phyloP scores from a whole-genome alignment of 495 filamentous ascomycete species.

The Aspergillus ellipticus region DNA sequence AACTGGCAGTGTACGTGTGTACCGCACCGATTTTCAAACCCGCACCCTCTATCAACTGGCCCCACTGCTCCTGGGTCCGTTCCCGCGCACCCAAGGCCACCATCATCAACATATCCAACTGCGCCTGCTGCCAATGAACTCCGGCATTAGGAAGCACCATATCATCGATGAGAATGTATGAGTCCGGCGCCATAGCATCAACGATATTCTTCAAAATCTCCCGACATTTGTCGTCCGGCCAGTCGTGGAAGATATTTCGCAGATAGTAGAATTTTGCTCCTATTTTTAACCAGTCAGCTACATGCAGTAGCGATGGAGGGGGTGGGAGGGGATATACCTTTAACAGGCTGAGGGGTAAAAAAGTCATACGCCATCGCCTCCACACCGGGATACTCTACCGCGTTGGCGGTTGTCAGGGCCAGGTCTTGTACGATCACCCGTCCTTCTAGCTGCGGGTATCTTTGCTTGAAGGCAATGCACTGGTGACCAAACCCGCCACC shows the following conservation, averaged over 20 bases:
- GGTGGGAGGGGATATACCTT: slow-evolving; percentile 20
- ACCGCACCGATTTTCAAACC: not conserved
- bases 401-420: slow-evolving; percentile 32
- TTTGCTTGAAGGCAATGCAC: slow-evolving; percentile 38
- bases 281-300: not conserved
- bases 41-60: not conserved
- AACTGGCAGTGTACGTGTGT: not conserved
- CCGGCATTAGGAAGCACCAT: slow-evolving; percentile 1
- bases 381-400: slow-evolving; percentile 37
- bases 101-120: slow-evolving; percentile 8
- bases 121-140: not conserved
- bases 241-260: slow-evolving; percentile 6
- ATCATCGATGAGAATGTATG: slow-evolving; percentile 4
- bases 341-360: slow-evolving; percentile 46
- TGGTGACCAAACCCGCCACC: slow-evolving; percentile 55
- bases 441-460: slow-evolving; percentile 37
- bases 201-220: not conserved
- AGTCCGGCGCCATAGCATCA: slow-evolving; percentile 3
- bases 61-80: slow-evolving; percentile 1
- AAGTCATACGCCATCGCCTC: slow-evolving; percentile 47
- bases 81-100: not conserved
- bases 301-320: no score
- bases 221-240: slow-evolving; percentile 1
- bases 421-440: slow-evolving; percentile 54
- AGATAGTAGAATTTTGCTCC: slow-evolving; percentile 43